Percentiles rank a stretch among this genome's conserved stretches.
These are phyloP conservation scores for Phytophthora podocarpi DNA, from an alignment of 352 stramenopile species.

Conservation along the genomic window DNA sequence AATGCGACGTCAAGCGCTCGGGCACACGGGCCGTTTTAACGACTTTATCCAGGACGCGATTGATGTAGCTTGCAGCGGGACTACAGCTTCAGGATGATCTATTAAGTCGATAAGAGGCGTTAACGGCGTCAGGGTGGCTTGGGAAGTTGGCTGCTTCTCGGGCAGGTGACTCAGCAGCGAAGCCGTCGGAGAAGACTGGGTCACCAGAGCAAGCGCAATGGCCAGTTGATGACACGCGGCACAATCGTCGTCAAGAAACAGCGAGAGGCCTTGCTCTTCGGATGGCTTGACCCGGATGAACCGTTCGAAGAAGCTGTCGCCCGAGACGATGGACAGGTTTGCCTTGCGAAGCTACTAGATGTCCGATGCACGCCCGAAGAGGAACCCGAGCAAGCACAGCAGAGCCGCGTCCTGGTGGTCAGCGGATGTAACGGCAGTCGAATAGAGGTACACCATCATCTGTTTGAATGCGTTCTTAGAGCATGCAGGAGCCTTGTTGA, in stretches of 20 bases:
- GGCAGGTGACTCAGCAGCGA: constrained; percentile 22
- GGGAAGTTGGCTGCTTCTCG: neutral
- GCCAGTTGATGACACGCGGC: constrained; percentile 5
- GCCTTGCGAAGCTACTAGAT: constrained; percentile 23
- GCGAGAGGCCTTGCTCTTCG: constrained; percentile 3
- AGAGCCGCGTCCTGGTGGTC: constrained; percentile 37
- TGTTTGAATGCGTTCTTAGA: too few relatives aligned
- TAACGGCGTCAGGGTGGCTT: neutral
- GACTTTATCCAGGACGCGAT: constrained; percentile 24
- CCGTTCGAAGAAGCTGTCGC: constrained; percentile 23
- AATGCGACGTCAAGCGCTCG: constrained; percentile 18
- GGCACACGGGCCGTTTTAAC: neutral
- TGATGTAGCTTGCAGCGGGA: constrained; percentile 8
- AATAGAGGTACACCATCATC: too few relatives aligned
- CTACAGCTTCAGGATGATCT: neutral
- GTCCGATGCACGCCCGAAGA: constrained; percentile 37
- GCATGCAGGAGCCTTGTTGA: too few relatives aligned
- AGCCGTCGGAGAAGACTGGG: neutral
- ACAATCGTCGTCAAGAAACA: neutral
- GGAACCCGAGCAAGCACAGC: constrained; percentile 34
- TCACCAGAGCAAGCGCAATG: neutral
- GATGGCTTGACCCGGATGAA: neutral
- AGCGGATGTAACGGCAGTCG: too few relatives aligned
- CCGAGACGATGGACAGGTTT: constrained; percentile 21
- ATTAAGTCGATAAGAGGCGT: constrained; percentile 13